Evolutionary conservation across 192 early-diverging fungal species (phyloP).

Genomic region (Dissophora globulifera): DNA sequence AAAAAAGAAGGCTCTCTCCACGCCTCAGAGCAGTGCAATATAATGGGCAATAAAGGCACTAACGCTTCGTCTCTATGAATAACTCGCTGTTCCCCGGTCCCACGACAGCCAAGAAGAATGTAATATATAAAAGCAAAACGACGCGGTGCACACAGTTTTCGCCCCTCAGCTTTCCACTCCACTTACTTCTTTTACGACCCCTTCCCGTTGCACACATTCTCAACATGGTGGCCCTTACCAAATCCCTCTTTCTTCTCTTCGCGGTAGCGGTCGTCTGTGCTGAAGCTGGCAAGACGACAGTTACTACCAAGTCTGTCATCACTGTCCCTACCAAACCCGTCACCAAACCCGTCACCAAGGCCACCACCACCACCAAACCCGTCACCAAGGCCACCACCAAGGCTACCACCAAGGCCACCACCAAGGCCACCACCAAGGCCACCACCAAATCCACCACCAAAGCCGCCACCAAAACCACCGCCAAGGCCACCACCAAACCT

Average conservation of each 20-base stretch:
- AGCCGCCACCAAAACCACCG: no score
- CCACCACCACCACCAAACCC: no score
- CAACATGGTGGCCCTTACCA: slow-evolving; percentile 43
- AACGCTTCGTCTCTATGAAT: slow-evolving; percentile 7
- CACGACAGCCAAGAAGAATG: neutral
- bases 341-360: no score
- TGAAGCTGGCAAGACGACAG: no score
- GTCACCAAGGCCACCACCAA: no score
- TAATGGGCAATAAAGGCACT: neutral
- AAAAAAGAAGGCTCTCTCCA: slow-evolving; percentile 5
- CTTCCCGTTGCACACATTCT: slow-evolving; percentile 9
- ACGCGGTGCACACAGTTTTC: neutral
- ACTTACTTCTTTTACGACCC: neutral
- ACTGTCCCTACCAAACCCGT: no score
- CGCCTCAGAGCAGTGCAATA: slow-evolving; percentile 3
- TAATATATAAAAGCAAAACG: slow-evolving; percentile 14
- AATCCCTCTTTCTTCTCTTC: slow-evolving; percentile 22
- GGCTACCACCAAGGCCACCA: no score
- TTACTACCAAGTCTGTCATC: slow-evolving; percentile 23
- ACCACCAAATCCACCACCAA: no score
- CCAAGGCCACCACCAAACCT: no score
- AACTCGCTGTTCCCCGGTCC: neutral
- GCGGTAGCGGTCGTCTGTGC: slow-evolving; percentile 25
- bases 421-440: no score
- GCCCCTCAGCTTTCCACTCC: slow-evolving; percentile 8